Percentiles rank a stretch among this genome's conserved stretches.
Evolutionary conservation across 2,329 filamentous ascomycete genomes (phyloP).

Genomic region (Eutypella sp.): DNA sequence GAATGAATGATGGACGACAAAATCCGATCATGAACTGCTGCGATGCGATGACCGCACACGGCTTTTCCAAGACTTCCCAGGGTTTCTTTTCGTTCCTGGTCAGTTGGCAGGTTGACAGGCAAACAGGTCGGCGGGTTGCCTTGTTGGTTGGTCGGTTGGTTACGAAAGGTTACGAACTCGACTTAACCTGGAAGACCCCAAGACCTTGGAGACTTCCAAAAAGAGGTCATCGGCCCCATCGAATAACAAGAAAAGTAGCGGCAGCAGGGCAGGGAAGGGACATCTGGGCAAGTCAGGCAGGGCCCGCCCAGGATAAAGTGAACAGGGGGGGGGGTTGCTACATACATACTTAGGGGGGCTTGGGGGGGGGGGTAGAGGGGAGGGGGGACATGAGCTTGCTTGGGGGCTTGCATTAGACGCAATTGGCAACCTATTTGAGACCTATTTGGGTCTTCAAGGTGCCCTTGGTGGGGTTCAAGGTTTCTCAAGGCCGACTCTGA

Average conservation of each 20-base stretch:
- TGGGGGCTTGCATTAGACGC: not conserved
- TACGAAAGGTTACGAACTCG: too few species aligned
- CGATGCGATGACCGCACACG: not conserved
- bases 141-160: not conserved
- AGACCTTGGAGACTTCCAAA: not conserved
- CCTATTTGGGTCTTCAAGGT: too few species aligned
- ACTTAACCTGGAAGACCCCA: not conserved
- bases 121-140: not conserved
- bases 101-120: too few species aligned
- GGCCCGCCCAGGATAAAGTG: too few species aligned
- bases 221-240: not conserved
- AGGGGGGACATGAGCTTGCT: not conserved
- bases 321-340: too few species aligned
- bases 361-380: too few species aligned
- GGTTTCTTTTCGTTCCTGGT: not conserved
- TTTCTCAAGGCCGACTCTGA: not conserved
- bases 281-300: not conserved
- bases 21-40: not conserved
- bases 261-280: not conserved
- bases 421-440: too few species aligned
- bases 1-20: not conserved
- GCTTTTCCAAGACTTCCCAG: not conserved
- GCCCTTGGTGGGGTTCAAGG: not conserved
- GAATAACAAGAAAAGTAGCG: not conserved
- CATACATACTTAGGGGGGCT: too few species aligned